A percentile compares a stretch with the other conserved stretches of the same genome.
Conservation (phyloP, 148 eudicot species). For the Rhododendron kiyosumense region DNA sequence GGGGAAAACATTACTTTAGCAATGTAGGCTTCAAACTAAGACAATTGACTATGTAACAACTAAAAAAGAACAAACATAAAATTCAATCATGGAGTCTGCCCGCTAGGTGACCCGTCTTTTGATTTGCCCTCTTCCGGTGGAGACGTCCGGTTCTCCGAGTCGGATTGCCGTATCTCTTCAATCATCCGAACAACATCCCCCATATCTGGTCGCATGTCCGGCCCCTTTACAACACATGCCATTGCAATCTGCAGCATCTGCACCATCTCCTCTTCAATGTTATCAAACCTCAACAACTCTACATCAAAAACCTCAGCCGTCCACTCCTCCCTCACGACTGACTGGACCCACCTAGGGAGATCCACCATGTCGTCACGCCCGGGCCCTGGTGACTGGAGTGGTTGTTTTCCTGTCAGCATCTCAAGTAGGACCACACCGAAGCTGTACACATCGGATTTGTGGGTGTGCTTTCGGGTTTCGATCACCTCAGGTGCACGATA, state of each 20-base stretch:
- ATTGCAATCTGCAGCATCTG: conserved; percentile 54
- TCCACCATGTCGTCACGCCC: conserved; percentile 37
- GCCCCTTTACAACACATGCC: conserved; percentile 38
- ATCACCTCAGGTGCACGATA: conserved; percentile 53
- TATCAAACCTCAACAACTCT: conserved; percentile 37
- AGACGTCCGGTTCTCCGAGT: conserved; percentile 38
- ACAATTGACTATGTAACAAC: background rate
- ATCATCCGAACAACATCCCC: conserved; percentile 44
- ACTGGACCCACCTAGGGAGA: conserved; percentile 55
- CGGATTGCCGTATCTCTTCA: conserved; percentile 37
- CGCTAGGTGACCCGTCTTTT: conserved; percentile 22
- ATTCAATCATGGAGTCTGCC: conserved; percentile 36
- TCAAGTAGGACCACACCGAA: conserved; percentile 50
- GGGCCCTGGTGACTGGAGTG: conserved; percentile 36
- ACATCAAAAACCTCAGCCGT: conserved; percentile 53
- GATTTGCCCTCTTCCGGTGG: conserved; percentile 31
- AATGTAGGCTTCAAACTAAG: conserved; percentile 3
- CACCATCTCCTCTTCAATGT: conserved; percentile 56
- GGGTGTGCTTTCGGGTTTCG: conserved; percentile 42
- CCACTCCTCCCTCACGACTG: conserved; percentile 58
- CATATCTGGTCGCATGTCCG: conserved; percentile 40
- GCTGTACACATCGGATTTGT: conserved; percentile 54
- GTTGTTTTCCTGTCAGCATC: conserved; percentile 50
- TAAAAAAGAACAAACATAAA: background rate
- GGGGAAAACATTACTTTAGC: background rate